Conservation (phyloP, 495 filamentous ascomycete genomes). For the Tuber aestivum region DNA sequence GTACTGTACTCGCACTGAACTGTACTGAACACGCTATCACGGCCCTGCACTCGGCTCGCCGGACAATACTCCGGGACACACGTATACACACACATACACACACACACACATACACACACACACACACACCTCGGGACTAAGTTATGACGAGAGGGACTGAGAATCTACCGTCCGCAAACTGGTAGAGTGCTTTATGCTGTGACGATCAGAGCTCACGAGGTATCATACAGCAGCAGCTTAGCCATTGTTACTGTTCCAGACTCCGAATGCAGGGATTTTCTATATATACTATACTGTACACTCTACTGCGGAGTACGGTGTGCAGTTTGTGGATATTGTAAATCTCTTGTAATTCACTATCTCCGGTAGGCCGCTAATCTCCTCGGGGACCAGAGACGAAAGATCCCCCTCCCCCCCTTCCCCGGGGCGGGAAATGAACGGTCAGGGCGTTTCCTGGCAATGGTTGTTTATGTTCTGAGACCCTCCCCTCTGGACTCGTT, state of each 20-base stretch:
- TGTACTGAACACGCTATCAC: not conserved
- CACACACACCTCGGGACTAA: not conserved
- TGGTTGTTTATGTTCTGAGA: not conserved
- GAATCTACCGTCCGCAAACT: not conserved
- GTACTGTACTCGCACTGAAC: too few relatives aligned
- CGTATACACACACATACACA: too few relatives aligned
- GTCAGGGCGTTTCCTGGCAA: too few relatives aligned
- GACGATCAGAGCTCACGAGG: not conserved
- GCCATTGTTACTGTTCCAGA: not conserved
- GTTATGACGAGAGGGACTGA: not conserved
- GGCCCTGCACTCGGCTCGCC: not conserved
- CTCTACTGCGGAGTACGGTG: not conserved
- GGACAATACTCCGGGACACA: slow-evolving; percentile 1
- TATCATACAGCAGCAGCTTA: not conserved
- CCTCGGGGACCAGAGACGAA: not conserved
- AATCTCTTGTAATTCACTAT: not conserved
- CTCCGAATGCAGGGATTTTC: not conserved
- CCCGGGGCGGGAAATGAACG: too few relatives aligned
- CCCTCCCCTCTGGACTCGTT: not conserved
- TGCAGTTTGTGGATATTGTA: not conserved
- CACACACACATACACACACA: too few relatives aligned
- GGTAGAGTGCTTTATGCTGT: not conserved
- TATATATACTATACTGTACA: too few relatives aligned
- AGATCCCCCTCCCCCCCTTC: too few relatives aligned
- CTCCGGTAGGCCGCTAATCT: not conserved